Conservation (phyloP, 75 land plant species). For the Selaginella tamariscina region DNA sequence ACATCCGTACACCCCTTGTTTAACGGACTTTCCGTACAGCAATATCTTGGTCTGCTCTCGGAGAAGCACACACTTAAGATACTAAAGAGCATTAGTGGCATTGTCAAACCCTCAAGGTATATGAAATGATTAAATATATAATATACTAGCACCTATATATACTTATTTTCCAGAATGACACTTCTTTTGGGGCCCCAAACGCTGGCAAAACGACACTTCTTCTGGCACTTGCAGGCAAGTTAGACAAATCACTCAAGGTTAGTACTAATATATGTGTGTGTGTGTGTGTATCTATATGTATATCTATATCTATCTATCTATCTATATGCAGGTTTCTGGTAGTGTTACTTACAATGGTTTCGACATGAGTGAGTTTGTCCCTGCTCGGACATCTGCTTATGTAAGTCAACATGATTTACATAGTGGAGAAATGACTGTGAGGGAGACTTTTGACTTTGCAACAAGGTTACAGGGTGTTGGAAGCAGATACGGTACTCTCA, state of each 20-base stretch:
- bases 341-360: conserved; percentile 5
- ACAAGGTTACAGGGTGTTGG: neutral
- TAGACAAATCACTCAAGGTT: neutral
- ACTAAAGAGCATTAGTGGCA: neutral
- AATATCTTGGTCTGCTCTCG: conserved; percentile 1
- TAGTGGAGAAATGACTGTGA: conserved; percentile 4
- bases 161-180: neutral
- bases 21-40: neutral
- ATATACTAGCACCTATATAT: neutral
- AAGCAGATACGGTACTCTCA: conserved; percentile 5
- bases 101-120: conserved; percentile 11
- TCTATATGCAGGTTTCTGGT: conserved; percentile 5
- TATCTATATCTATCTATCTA: neutral
- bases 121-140: neutral
- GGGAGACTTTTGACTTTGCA: conserved; percentile 7
- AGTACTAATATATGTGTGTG: neutral
- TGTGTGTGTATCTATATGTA: neutral
- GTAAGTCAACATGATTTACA: conserved; percentile 10
- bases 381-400: conserved; percentile 3
- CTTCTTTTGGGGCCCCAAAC: conserved; percentile 4
- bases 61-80: neutral
- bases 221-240: conserved; percentile 6
- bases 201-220: conserved; percentile 5
- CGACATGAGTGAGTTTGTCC: neutral
- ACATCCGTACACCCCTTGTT: neutral